A percentile compares a stretch with the other conserved stretches of the same genome.
Evolutionary conservation across 169 alveolate species (phyloP).

Genomic region (Eimeria maxima): DNA sequence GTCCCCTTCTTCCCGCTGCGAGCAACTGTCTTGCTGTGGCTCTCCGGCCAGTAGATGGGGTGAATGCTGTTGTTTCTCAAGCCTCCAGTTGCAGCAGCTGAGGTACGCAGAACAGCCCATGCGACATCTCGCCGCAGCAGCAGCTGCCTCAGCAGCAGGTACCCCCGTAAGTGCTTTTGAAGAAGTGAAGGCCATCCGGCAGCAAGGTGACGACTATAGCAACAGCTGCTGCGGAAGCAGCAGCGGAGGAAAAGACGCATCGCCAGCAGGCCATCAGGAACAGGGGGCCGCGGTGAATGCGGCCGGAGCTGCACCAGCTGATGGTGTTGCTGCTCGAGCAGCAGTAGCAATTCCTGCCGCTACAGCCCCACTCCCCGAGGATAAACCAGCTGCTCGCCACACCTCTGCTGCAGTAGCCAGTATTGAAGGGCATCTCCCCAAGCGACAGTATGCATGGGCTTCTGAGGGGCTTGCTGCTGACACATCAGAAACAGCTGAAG

Average conservation of each 20-base stretch:
- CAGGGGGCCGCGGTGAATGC: not conserved
- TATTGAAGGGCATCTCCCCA: not conserved
- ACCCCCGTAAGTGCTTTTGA: not conserved
- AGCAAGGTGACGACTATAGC: not conserved
- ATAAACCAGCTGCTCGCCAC: not conserved
- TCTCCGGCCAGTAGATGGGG: slow-evolving; percentile 71
- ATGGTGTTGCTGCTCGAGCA: not conserved
- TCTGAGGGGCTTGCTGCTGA: not conserved
- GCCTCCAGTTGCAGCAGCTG: slow-evolving; percentile 75
- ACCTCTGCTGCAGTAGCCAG: slow-evolving; percentile 13
- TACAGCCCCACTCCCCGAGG: not conserved
- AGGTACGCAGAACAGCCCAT: slow-evolving; percentile 51
- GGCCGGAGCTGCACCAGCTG: not conserved
- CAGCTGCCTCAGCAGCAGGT: slow-evolving; percentile 4
- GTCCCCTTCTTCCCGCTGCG: slow-evolving; percentile 73
- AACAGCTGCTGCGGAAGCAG: slow-evolving; percentile 31
- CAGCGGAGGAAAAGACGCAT: not conserved
- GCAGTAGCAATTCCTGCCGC: not conserved
- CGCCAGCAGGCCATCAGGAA: not conserved
- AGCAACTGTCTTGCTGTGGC: slow-evolving; percentile 79
- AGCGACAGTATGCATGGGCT: not conserved
- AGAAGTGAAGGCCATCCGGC: not conserved
- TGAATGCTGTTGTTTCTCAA: slow-evolving; percentile 65
- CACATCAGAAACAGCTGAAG: not conserved
- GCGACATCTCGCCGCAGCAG: slow-evolving; percentile 48